Evolutionary conservation across 129 eudicot species (phyloP), one percentile per base, ranked within the genome.

Genomic region (Flaveria sonorensis): DNA sequence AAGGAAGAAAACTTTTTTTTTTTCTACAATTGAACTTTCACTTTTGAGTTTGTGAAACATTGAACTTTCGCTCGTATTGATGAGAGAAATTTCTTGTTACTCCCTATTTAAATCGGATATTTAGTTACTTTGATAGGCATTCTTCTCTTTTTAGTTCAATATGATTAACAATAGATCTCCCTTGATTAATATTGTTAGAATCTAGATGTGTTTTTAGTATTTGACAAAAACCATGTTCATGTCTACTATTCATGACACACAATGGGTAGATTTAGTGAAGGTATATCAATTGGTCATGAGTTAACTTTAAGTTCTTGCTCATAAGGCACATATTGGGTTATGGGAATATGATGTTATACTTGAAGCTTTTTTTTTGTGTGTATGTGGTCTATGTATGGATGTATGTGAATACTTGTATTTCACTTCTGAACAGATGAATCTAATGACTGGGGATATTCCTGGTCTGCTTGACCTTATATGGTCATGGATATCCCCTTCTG

Each of bases 401-500:
- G 2, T 53, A 63, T 15, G 23, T 77, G 45, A 53, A 45, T 72
- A 20, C 52, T 11, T 62, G 43, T n/a, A 3, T 39, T 4, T 57
- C 32, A 6, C 81, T 72, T 75, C 60, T 77, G 66, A 63, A 78
- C 96, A 94, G 99, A 94, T 94, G 97, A 89, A 82, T 85, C 93
- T 94, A 71, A 91, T 94, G 96, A 69, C 90, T 61, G 99, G 90
- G 43, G 88, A 94, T 82, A 86, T 94, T 77, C 96, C 94, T 63
- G 84, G 72, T 82, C 79, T 91, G 77, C 91, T 94, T 78, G 97
- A 94, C 84, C 92, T 87, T 75, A 82, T 94, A 39, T 94, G 92
- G 93, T 91, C 93, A 55, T 94, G 96, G 97, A 86, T 94, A 82
- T 91, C 96, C 21, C 92, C 98, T 79, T 89, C 96, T 13, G 97